These are phyloP conservation scores for Suillus decipiens DNA, from an alignment of 768 basidiomycete species.

Conservation along the genomic window DNA sequence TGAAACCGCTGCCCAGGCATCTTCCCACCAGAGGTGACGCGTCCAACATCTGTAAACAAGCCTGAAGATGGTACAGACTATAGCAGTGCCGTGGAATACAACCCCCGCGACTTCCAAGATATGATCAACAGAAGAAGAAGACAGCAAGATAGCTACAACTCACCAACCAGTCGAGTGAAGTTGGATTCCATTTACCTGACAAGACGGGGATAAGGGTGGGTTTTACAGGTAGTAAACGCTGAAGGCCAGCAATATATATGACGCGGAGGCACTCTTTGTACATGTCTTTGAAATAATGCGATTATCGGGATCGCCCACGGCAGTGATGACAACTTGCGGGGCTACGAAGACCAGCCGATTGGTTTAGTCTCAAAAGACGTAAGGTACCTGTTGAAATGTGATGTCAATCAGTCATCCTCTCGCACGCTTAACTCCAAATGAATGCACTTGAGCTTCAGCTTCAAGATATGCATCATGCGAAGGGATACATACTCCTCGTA, in stretches of 20 bases:
- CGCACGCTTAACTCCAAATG: background rate
- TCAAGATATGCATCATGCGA: background rate
- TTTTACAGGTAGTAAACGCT: background rate
- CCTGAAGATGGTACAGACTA: conserved; percentile 26
- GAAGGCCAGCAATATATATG: background rate
- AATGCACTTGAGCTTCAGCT: background rate
- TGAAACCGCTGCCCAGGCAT: conserved; percentile 22
- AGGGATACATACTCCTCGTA: background rate
- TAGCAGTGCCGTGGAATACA: conserved; percentile 23
- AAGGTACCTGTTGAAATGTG: background rate
- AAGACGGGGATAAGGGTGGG: background rate
- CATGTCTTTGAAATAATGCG: background rate
- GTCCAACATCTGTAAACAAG: conserved; percentile 23
- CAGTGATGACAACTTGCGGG: conserved; percentile 2
- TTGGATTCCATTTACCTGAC: background rate
- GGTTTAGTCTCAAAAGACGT: background rate
- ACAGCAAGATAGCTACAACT: background rate
- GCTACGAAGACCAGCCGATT: background rate
- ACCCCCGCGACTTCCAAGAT: conserved; percentile 11
- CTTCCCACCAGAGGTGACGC: conserved; percentile 28
- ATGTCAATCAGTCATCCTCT: background rate
- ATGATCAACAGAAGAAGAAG: background rate
- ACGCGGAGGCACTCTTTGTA: background rate
- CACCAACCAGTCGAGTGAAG: background rate
- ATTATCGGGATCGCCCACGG: too few relatives aligned